A percentile compares a stretch with the other conserved stretches of the same genome.
phyloP scores from a whole-genome alignment of 805 yeast species.

The Metschnikowia santaceciliae region DNA sequence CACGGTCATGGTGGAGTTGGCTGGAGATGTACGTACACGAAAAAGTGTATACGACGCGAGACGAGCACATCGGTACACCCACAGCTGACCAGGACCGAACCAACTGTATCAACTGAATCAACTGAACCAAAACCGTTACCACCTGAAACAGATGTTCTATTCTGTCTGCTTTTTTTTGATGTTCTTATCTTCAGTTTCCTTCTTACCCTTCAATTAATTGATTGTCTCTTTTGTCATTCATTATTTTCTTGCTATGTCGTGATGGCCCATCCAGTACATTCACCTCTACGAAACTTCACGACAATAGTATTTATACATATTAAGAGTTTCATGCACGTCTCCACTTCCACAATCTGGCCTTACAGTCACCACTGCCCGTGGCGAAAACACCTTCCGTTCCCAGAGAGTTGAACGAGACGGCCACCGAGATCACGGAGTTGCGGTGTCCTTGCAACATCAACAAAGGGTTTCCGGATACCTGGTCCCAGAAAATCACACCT shows the following conservation, averaged over 20 bases:
- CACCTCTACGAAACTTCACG: background rate
- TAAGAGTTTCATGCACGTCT: constrained; percentile 36
- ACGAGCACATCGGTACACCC: constrained; percentile 2
- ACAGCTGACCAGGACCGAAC: too few species aligned
- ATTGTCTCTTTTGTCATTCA: background rate
- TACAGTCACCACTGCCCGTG: constrained; percentile 96
- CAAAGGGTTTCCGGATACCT: constrained; percentile 83
- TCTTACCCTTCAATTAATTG: too few species aligned
- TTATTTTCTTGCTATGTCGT: background rate
- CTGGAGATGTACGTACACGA: background rate
- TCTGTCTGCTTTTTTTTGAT: background rate
- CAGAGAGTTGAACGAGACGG: constrained; percentile 77
- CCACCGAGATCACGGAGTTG: constrained; percentile 91
- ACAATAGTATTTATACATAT: constrained; percentile 4
- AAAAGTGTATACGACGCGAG: constrained; percentile 2
- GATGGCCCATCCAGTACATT: background rate
- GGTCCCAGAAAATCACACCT: constrained; percentile 97
- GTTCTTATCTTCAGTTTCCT: background rate
- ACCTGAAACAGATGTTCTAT: background rate
- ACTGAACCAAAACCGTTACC: background rate
- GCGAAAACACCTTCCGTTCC: constrained; percentile 85
- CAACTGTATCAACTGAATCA: background rate
- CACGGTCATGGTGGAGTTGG: constrained; percentile 39
- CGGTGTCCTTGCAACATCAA: constrained; percentile 96
- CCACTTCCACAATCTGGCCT: constrained; percentile 96